Base-by-base conservation (phyloP, 2,329 filamentous ascomycete species). In the Colletotrichum sp. region DNA sequence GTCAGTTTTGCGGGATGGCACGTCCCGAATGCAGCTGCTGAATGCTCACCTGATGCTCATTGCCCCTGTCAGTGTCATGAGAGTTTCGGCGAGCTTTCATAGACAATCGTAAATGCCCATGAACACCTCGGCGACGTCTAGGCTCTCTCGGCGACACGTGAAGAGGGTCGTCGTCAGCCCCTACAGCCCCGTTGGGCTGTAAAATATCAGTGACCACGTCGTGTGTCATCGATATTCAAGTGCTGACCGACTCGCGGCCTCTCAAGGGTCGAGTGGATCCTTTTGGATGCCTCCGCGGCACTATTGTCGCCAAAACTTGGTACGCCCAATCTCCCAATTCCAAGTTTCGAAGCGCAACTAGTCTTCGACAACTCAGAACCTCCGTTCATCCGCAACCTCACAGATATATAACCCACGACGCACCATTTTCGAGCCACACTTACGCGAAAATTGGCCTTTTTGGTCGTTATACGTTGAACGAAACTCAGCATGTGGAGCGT, bases 361-460 rank as follows among this genome's bases (percentile, higher is more conserved):
- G 44, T 2, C 44, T 52, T 52, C 12, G 0, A 21, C 44, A 52
- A 52, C 44, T 5, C 3, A 13, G 2, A 52, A 52, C 10, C 44
- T 49, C 44, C 12, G n/a, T 52, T 21, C 44, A 52, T 52, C 44
- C n/a, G 44, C n/a, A 21, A 21, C 44, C 44, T 52, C 44, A 52
- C 6, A 52, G n/a, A 24, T 52, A 52, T 21, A 52, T 21, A 52
- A 21, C n/a, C 44, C n/a, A 8, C 44, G n/a, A 52, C 44, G n/a
- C 44, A 24, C 55, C 24, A 28, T 16, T 26, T 28, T 18, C 16
- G 21, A 28, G 15, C 8, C 24, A 59, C 21, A 2, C 24, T 18
- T 28, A 59, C 0, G 12, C 55, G 0, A 0, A 21, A 18, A 24
- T 1, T 28, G 26, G 55, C 4, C n/a, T 8, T 32, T 34, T 32